Conservation (phyloP, 2,329 filamentous ascomycete genomes). For the Arthroderma sp. region DNA sequence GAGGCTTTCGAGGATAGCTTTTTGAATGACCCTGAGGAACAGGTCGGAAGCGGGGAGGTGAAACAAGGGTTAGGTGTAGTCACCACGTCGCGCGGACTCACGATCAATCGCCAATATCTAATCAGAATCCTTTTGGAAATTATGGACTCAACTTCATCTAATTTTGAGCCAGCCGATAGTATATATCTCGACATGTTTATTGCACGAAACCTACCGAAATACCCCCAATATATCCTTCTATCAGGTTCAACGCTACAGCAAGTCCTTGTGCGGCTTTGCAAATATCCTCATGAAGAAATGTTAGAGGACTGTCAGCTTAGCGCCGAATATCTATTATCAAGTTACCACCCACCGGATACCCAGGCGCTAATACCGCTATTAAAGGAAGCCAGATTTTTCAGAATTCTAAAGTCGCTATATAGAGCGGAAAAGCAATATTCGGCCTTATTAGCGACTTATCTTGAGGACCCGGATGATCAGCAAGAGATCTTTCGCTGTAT, state of each 20-base stretch:
- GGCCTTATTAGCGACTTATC: conserved; percentile 64
- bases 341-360: conserved; percentile 81
- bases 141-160: conserved; percentile 52
- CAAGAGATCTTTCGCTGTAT: conserved; percentile 68
- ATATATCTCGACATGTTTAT: conserved; percentile 99
- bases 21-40: conserved; percentile 65
- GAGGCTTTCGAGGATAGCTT: conserved; percentile 95
- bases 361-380: conserved; percentile 63
- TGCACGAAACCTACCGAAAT: conserved; percentile 88
- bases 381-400: conserved; percentile 68
- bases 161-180: conserved; percentile 67
- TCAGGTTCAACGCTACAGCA: conserved; percentile 73
- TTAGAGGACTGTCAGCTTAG: conserved; percentile 94
- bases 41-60: conserved; percentile 42
- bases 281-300: conserved; percentile 66
- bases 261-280: conserved; percentile 69
- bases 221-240: conserved; percentile 85
- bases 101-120: conserved; percentile 81
- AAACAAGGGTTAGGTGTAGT: conserved; percentile 48
- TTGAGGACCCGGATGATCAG: conserved; percentile 70
- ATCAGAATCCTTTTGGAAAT: conserved; percentile 82
- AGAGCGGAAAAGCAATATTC: conserved; percentile 66
- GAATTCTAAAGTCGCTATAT: conserved; percentile 83
- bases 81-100: conserved; percentile 42
- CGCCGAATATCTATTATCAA: conserved; percentile 82